Conservation (phyloP, 495 filamentous ascomycete genomes). For the Penicillium mononematosum region DNA sequence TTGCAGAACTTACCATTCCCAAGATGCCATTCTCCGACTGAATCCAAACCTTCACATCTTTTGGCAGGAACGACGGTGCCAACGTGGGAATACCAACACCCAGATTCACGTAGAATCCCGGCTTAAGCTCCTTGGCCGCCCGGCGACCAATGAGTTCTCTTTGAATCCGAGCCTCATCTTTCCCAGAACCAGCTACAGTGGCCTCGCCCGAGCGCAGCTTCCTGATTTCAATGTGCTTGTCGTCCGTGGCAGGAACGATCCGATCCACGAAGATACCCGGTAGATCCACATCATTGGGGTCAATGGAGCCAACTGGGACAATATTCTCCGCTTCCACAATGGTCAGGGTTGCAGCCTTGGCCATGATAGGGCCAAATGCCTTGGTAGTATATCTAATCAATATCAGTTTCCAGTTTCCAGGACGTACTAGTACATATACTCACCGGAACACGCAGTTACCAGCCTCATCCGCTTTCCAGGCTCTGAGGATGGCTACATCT, state of each 20-base stretch:
- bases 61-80: constrained; percentile 76
- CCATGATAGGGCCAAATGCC: constrained; percentile 84
- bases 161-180: constrained; percentile 63
- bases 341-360: constrained; percentile 78
- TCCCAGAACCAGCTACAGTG: constrained; percentile 50
- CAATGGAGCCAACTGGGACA: constrained; percentile 77
- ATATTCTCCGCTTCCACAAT: constrained; percentile 94
- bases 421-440: constrained; percentile 12
- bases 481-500: constrained; percentile 86
- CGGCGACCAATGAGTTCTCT: constrained; percentile 77
- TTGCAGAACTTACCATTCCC: constrained; percentile 53
- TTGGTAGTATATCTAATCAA: constrained; percentile 47
- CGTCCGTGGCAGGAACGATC: constrained; percentile 71
- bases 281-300: constrained; percentile 75
- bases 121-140: constrained; percentile 90
- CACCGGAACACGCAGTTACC: constrained; percentile 90
- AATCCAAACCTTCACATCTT: constrained; percentile 75
- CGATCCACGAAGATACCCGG: constrained; percentile 88
- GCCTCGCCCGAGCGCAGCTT: constrained; percentile 64
- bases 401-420: background rate
- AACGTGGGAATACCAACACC: constrained; percentile 93
- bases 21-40: constrained; percentile 93
- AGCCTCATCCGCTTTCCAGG: constrained; percentile 80
- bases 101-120: constrained; percentile 90
- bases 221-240: constrained; percentile 80